Conservation (phyloP, 73 alveolate species). For the Tetrahymena malaccensis region DNA sequence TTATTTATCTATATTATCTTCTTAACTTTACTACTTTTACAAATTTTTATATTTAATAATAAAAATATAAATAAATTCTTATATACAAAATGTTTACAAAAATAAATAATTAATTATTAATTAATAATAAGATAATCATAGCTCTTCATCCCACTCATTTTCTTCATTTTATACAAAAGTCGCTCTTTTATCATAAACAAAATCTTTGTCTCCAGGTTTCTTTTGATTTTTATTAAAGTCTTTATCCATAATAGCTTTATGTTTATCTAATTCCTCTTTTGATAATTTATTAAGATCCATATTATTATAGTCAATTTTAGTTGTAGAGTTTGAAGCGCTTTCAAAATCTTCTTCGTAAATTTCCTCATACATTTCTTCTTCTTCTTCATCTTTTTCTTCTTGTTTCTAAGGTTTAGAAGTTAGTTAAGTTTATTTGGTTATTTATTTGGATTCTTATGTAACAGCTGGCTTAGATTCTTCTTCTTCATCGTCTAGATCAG, state of each 20-base stretch:
- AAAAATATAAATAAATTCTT: neutral
- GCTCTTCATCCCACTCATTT: constrained; percentile 71
- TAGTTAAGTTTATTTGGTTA: constrained; percentile 10
- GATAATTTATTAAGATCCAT: constrained; percentile 44
- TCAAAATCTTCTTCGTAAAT: neutral
- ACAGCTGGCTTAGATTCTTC: neutral
- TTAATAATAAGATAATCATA: neutral
- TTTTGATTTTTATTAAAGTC: constrained; percentile 61
- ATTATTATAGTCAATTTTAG: constrained; percentile 25
- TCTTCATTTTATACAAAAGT: constrained; percentile 63
- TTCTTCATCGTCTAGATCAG: constrained; percentile 34
- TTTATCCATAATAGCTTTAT: constrained; percentile 64
- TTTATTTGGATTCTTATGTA: neutral
- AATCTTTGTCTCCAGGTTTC: constrained; percentile 77
- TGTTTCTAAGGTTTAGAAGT: neutral
- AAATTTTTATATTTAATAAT: no score
- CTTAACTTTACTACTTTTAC: no score
- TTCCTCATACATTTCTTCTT: neutral
- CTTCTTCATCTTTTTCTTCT: neutral
- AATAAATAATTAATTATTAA: no score
- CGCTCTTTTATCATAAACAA: constrained; percentile 68
- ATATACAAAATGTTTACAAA: neutral
- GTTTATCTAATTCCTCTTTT: constrained; percentile 37
- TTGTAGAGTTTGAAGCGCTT: neutral
- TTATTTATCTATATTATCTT: no score